phyloP scores from a whole-genome alignment of 768 basidiomycete species.

The Phylloporus arenicola region DNA sequence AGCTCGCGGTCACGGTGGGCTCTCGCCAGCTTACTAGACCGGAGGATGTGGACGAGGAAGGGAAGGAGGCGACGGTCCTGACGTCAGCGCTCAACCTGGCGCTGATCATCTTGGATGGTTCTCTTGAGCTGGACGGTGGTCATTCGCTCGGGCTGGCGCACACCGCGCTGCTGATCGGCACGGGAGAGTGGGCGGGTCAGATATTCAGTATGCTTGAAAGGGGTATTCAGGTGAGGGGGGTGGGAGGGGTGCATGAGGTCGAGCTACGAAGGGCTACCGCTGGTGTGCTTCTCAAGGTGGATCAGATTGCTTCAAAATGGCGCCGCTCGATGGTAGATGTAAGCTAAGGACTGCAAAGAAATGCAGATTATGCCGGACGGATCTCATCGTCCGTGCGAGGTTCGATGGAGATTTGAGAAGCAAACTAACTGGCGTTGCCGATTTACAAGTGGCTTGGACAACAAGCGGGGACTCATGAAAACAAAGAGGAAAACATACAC shows the following conservation, averaged over 20 bases:
- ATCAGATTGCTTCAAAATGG: slow-evolving; percentile 66
- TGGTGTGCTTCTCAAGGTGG: slow-evolving; percentile 76
- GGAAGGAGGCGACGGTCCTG: slow-evolving; percentile 69
- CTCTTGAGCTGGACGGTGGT: slow-evolving; percentile 73
- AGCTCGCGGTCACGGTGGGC: slow-evolving; percentile 78
- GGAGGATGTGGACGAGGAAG: slow-evolving; percentile 32
- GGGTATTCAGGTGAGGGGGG: slow-evolving; percentile 55
- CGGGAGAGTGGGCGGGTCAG: slow-evolving; percentile 75
- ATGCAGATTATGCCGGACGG: too few species aligned
- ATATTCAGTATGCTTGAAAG: slow-evolving; percentile 62
- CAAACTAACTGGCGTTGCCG: too few species aligned
- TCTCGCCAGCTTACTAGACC: slow-evolving; percentile 52
- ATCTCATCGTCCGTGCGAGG: too few species aligned
- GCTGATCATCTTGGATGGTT: slow-evolving; percentile 69
- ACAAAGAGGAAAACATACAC: too few species aligned
- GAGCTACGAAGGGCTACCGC: slow-evolving; percentile 67
- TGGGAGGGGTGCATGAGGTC: slow-evolving; percentile 60
- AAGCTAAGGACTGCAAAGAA: slow-evolving; percentile 5
- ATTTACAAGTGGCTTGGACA: too few species aligned
- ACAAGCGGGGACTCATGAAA: too few species aligned
- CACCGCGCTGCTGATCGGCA: slow-evolving; percentile 59
- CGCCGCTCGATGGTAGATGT: slow-evolving; percentile 55
- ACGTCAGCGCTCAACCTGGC: slow-evolving; percentile 73
- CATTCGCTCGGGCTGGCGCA: slow-evolving; percentile 71
- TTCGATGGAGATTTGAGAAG: too few species aligned